phyloP scores from a whole-genome alignment of 164 flowering plant species.

The Stephania cephalantha region DNA sequence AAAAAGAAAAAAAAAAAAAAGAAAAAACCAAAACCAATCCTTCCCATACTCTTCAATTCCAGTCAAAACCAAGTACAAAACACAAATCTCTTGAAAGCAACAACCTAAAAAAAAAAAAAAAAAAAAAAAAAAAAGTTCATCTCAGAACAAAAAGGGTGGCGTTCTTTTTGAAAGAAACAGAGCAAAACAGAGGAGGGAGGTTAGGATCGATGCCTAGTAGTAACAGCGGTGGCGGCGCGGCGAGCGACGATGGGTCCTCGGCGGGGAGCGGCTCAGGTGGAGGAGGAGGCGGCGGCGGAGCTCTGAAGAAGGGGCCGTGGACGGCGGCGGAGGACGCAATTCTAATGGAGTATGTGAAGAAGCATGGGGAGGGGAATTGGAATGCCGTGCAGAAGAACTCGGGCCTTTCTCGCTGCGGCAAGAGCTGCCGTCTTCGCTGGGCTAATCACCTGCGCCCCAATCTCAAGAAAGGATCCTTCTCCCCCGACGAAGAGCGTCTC shows the following conservation, averaged over 20 bases:
- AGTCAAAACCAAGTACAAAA: neutral
- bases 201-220: neutral
- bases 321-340: conserved; percentile 67
- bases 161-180: neutral
- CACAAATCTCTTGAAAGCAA: neutral
- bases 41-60: neutral
- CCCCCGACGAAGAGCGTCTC: conserved; percentile 57
- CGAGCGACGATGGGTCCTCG: conserved; percentile 12
- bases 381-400: conserved; percentile 65
- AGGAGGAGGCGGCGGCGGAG: neutral
- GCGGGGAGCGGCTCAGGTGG: conserved; percentile 9
- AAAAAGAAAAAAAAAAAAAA: neutral
- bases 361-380: conserved; percentile 82
- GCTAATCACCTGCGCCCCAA: conserved; percentile 81
- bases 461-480: conserved; percentile 62
- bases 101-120: neutral
- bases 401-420: conserved; percentile 51
- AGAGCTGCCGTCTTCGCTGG: conserved; percentile 55
- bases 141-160: neutral
- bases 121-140: no score
- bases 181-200: neutral
- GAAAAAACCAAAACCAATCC: neutral
- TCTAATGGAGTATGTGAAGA: conserved; percentile 58
- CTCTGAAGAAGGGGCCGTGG: conserved; percentile 74
- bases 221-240: neutral